Percentiles rank a stretch among this genome's conserved stretches.
phyloP scores from a whole-genome alignment of 345 rosid species.

The Luvunga scandens region DNA sequence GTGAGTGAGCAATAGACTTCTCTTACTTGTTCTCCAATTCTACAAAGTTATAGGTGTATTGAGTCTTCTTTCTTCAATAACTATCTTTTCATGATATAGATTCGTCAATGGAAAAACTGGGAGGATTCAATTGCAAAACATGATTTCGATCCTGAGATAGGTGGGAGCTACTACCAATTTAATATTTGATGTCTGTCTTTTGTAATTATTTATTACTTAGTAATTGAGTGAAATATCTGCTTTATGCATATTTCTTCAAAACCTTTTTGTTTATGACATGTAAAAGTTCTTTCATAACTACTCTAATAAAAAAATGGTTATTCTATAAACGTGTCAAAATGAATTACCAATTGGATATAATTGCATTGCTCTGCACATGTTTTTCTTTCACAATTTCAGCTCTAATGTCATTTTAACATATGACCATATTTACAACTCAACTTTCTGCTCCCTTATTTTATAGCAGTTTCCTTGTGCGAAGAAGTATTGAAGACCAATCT shows the following conservation, averaged over 20 bases:
- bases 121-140: conserved; percentile 49
- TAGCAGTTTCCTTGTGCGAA: neutral
- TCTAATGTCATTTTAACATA: neutral
- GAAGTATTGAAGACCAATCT: neutral
- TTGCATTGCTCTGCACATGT: too few relatives aligned
- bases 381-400: too few relatives aligned
- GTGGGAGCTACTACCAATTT: conserved; percentile 26
- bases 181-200: neutral
- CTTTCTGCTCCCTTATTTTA: neutral
- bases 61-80: neutral
- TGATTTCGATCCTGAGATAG: conserved; percentile 38
- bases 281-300: neutral
- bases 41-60: neutral
- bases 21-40: neutral
- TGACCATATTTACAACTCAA: neutral
- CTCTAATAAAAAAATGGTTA: too few relatives aligned
- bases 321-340: neutral
- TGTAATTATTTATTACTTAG: neutral
- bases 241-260: neutral
- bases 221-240: neutral
- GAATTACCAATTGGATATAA: neutral
- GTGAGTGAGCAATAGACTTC: conserved; percentile 30
- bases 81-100: conserved; percentile 37
- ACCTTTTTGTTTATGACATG: neutral
- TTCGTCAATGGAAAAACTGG: conserved; percentile 84